These are phyloP conservation scores for Aphanomyces stellatus DNA, from an alignment of 352 stramenopile species.

Conservation along the genomic window DNA sequence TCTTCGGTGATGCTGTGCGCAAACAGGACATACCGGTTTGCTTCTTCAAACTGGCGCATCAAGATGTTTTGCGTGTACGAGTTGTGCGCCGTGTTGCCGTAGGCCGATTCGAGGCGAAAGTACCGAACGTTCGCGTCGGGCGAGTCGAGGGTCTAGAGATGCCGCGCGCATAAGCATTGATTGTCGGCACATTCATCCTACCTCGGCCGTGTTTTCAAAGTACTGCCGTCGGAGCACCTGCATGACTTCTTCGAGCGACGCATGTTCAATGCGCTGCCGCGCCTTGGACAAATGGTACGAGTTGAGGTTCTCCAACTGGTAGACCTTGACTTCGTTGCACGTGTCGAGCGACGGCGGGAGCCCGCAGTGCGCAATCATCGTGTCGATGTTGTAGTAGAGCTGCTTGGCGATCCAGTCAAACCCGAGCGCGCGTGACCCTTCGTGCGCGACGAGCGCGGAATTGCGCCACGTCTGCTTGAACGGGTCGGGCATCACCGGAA, in stretches of 20 bases:
- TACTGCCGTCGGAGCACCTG: slow-evolving; percentile 7
- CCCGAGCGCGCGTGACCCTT: slow-evolving; percentile 7
- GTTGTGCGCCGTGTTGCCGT: slow-evolving; percentile 4
- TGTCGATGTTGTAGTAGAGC: slow-evolving; percentile 17
- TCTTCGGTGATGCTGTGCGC: slow-evolving; percentile 19
- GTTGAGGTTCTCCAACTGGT: slow-evolving; percentile 5
- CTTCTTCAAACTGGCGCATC: slow-evolving; percentile 12
- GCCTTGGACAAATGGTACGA: slow-evolving; percentile 18
- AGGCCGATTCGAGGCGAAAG: slow-evolving; percentile 17
- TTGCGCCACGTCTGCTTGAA: slow-evolving; percentile 19
- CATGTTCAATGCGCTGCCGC: slow-evolving; percentile 15
- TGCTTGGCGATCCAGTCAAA: slow-evolving; percentile 20
- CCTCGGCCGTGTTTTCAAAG: slow-evolving; percentile 3
- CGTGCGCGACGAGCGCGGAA: slow-evolving; percentile 12
- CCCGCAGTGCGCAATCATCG: slow-evolving; percentile 11
- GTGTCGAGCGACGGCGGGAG: neutral
- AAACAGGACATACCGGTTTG: slow-evolving; percentile 14
- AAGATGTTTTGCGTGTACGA: slow-evolving; percentile 16
- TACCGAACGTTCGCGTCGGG: slow-evolving; percentile 13
- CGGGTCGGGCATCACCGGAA: slow-evolving; percentile 5
- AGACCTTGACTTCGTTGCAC: slow-evolving; percentile 12
- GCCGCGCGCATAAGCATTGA: neutral
- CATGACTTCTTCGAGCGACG: slow-evolving; percentile 5
- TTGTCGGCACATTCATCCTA: neutral
- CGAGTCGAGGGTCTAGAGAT: neutral